These are phyloP conservation scores for Apiotrichum veenhuisii DNA, from an alignment of 1,284 basidiomycete genomes.

Conservation along the genomic window DNA sequence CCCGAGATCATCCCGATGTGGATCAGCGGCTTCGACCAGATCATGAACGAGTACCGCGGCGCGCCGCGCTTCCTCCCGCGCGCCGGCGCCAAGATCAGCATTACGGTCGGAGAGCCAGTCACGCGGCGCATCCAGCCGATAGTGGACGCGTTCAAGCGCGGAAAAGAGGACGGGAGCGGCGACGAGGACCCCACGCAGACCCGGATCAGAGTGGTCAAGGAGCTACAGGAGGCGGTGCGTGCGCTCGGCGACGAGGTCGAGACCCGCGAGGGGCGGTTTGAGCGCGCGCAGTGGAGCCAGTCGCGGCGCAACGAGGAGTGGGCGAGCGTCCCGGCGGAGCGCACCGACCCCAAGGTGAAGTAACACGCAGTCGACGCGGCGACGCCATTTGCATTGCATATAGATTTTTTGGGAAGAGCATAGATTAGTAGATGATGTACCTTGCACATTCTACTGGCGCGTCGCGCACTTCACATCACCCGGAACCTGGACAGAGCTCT, in stretches of 20 bases:
- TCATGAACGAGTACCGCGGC: constrained; percentile 78
- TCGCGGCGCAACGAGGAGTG: constrained; percentile 18
- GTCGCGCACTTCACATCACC: too few species aligned
- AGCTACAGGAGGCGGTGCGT: constrained; percentile 36
- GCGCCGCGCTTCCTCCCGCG: constrained; percentile 42
- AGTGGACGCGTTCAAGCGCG: constrained; percentile 33
- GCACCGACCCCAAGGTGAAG: neutral
- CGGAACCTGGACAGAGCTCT: too few species aligned
- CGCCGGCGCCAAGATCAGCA: constrained; percentile 36
- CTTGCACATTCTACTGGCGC: neutral
- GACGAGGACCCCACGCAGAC: constrained; percentile 17
- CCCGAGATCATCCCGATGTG: constrained; percentile 92
- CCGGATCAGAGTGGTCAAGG: constrained; percentile 30
- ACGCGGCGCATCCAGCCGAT: constrained; percentile 40
- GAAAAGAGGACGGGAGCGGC: constrained; percentile 18
- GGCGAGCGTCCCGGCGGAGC: too few species aligned
- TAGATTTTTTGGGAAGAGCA: too few species aligned
- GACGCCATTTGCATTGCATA: neutral
- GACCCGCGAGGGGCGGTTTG: constrained; percentile 43
- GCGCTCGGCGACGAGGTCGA: constrained; percentile 42
- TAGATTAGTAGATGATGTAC: neutral
- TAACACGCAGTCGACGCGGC: too few species aligned
- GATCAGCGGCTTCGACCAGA: constrained; percentile 80
- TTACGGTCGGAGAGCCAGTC: constrained; percentile 45
- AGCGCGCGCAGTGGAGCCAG: constrained; percentile 39